A percentile compares a stretch with the other conserved stretches of the same genome.
phyloP scores from a whole-genome alignment of 1,139 yeast species.

The Casaregolazyma lundiana region DNA sequence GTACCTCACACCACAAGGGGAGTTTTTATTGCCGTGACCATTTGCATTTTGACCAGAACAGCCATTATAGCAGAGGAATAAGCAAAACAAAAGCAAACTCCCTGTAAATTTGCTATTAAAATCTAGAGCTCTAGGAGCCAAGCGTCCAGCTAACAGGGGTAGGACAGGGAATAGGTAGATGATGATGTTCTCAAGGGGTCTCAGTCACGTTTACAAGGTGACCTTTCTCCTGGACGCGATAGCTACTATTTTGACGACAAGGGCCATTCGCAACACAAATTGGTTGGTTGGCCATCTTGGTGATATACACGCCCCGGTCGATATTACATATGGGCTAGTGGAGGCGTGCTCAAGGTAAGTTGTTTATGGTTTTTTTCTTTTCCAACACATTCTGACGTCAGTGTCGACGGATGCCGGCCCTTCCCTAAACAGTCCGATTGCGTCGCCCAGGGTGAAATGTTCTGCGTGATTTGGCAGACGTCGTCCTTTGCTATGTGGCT shows the following conservation, averaged over 20 bases:
- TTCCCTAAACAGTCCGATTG: conserved; percentile 19
- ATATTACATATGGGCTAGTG: conserved; percentile 12
- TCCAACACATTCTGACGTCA: conserved; percentile 4
- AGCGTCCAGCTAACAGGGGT: background rate
- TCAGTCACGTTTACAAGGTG: conserved; percentile 10
- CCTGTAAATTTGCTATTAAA: background rate
- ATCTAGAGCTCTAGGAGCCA: background rate
- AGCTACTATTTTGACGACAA: conserved; percentile 13
- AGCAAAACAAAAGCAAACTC: background rate
- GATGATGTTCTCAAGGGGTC: conserved; percentile 5
- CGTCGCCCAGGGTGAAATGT: conserved; percentile 14
- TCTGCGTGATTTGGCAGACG: conserved; percentile 24
- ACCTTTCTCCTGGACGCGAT: conserved; percentile 14
- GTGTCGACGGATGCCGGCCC: conserved; percentile 13
- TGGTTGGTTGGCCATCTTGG: conserved; percentile 16
- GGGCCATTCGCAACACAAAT: conserved; percentile 12
- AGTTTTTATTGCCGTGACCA: background rate
- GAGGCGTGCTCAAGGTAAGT: conserved; percentile 12
- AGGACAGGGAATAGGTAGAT: background rate
- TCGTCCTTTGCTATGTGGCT: conserved; percentile 24
- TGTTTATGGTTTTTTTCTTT: background rate
- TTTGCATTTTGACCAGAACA: background rate
- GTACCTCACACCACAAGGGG: background rate
- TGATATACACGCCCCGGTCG: conserved; percentile 6
- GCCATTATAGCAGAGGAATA: background rate